phyloP scores from a whole-genome alignment of 192 early-diverging fungal species.

The Dissophora globulifera region DNA sequence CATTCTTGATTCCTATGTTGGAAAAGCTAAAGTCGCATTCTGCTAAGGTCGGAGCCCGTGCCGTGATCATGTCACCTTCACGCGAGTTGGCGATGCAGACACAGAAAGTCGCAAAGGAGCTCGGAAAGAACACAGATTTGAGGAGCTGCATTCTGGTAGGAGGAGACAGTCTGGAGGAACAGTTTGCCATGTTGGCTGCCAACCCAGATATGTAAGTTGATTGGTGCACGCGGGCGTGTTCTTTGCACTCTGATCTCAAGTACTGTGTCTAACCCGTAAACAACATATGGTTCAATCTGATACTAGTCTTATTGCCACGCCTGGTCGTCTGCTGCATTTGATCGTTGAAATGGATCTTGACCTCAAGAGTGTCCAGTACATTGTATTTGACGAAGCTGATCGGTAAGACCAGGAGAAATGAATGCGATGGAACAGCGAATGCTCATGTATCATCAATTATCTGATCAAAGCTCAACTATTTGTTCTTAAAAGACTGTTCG shows the following conservation, averaged over 20 bases:
- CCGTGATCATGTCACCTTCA: conserved; percentile 90
- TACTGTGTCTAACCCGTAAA: too few species aligned
- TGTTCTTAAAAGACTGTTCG: conserved; percentile 94
- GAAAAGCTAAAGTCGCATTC: conserved; percentile 90
- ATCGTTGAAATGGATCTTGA: conserved; percentile 93
- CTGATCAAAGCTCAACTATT: too few species aligned
- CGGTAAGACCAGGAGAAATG: conserved; percentile 56
- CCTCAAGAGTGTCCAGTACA: conserved; percentile 89
- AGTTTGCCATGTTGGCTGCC: conserved; percentile 90
- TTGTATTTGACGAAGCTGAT: conserved; percentile 99
- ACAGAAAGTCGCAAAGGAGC: conserved; percentile 91
- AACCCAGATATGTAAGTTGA: conserved; percentile 90
- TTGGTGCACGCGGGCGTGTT: too few species aligned
- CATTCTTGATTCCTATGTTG: conserved; percentile 93
- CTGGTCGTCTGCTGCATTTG: conserved; percentile 85
- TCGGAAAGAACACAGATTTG: conserved; percentile 93
- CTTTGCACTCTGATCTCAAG: too few species aligned
- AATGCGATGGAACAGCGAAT: background rate
- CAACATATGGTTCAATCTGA: too few species aligned
- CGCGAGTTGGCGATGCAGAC: conserved; percentile 98
- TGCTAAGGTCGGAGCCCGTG: conserved; percentile 82
- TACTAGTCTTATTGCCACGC: conserved; percentile 76
- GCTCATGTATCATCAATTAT: background rate
- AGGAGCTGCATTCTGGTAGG: conserved; percentile 90
- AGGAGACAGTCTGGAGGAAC: conserved; percentile 97